phyloP scores from a whole-genome alignment of 2,329 filamentous ascomycete genomes.

The Botrytis galanthina region DNA sequence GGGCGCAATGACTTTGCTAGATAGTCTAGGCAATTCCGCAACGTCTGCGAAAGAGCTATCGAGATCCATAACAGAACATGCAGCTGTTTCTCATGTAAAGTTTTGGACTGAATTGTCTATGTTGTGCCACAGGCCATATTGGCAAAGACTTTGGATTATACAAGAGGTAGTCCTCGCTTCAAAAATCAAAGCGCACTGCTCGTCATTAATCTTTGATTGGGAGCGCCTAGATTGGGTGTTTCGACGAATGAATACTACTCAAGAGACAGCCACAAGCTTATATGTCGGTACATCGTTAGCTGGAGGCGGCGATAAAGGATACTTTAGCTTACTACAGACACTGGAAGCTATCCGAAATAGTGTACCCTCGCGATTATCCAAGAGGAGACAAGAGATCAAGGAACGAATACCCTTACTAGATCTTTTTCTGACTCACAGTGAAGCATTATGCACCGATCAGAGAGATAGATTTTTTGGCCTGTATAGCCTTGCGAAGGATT shows the following conservation, averaged over 20 bases:
- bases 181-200: slow-evolving; percentile 17
- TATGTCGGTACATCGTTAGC: neutral
- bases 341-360: slow-evolving; percentile 9
- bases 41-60: slow-evolving; percentile 11
- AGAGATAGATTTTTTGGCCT: slow-evolving; percentile 20
- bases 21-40: slow-evolving; percentile 4
- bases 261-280: neutral
- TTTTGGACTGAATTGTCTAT: slow-evolving; percentile 17
- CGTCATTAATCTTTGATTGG: slow-evolving; percentile 17
- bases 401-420: slow-evolving; percentile 11
- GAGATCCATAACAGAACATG: slow-evolving; percentile 10
- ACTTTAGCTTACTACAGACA: slow-evolving; percentile 12
- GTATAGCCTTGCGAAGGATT: slow-evolving; percentile 18
- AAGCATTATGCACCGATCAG: slow-evolving; percentile 18
- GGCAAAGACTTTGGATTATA: slow-evolving; percentile 19
- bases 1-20: slow-evolving; percentile 18
- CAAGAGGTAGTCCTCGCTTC: slow-evolving; percentile 21
- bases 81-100: slow-evolving; percentile 6
- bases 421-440: slow-evolving; percentile 19
- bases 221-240: slow-evolving; percentile 16
- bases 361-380: slow-evolving; percentile 11
- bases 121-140: slow-evolving; percentile 15
- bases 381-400: slow-evolving; percentile 14
- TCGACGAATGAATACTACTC: neutral
- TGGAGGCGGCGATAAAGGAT: neutral